A percentile compares a stretch with the other conserved stretches of the same genome.
Evolutionary conservation across 805 yeast genomes (phyloP).

Genomic region (Yamadazyma akitaensis): DNA sequence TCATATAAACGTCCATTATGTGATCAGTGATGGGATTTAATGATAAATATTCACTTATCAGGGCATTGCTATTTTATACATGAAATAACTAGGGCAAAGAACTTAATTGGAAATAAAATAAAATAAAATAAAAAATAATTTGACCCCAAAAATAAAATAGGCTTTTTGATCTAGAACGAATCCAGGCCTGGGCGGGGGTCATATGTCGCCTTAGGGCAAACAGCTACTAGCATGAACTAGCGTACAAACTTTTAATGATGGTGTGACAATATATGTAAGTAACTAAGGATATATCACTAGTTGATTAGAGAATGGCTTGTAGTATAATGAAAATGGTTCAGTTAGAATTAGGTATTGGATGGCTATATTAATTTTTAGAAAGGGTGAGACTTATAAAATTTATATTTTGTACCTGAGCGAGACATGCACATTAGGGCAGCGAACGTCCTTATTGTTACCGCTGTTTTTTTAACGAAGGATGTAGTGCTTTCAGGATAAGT

Average conservation of each 20-base stretch:
- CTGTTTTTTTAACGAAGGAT: no score
- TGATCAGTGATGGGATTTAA: background rate
- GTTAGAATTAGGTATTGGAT: no score
- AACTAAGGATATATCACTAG: background rate
- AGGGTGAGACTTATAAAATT: no score
- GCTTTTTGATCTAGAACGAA: slow-evolving; percentile 5
- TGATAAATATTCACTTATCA: background rate
- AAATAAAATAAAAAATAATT: slow-evolving; percentile 1
- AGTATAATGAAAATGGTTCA: no score
- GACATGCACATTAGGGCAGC: no score
- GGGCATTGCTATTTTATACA: slow-evolving; percentile 4
- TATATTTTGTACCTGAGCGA: no score
- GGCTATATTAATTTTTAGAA: no score
- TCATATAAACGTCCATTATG: slow-evolving; percentile 5
- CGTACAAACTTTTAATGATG: background rate
- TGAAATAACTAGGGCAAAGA: background rate
- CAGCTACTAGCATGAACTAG: background rate
- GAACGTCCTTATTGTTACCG: no score
- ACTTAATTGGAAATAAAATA: background rate
- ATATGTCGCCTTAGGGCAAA: background rate
- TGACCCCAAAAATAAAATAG: background rate
- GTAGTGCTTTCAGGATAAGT: no score
- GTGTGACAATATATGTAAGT: background rate
- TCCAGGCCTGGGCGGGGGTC: background rate
- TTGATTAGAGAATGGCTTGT: background rate